phyloP scores from a whole-genome alignment of 257 asterid species.

The Jaltomata sinuosa region DNA sequence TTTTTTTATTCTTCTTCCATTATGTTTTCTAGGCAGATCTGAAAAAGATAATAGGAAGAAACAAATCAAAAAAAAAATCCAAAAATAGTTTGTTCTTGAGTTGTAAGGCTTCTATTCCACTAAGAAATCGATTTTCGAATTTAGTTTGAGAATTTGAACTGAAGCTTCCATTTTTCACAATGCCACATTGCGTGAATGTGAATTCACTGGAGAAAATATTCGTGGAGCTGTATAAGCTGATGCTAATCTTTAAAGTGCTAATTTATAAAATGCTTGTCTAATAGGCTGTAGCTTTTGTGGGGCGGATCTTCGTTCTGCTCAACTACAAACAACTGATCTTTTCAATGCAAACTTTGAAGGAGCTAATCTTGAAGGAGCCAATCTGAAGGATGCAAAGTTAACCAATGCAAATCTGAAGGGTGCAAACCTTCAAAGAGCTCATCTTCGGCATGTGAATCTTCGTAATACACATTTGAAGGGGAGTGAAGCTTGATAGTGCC shows the following conservation, averaged over 20 bases:
- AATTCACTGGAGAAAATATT: constrained; percentile 89
- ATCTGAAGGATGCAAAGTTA: constrained; percentile 89
- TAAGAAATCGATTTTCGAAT: too few species aligned
- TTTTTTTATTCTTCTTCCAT: too few species aligned
- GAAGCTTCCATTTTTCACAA: constrained; percentile 81
- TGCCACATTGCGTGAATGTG: constrained; percentile 88
- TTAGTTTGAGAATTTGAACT: too few species aligned
- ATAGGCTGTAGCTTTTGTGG: constrained; percentile 82
- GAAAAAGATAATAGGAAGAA: too few species aligned
- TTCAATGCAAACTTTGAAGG: constrained; percentile 97
- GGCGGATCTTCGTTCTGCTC: constrained; percentile 87
- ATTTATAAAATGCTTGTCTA: constrained; percentile 90
- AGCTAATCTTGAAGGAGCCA: constrained; percentile 94
- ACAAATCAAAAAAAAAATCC: too few species aligned
- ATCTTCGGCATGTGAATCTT: constrained; percentile 75
- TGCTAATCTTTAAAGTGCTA: constrained; percentile 90
- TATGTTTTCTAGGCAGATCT: too few species aligned
- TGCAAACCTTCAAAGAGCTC: constrained; percentile 93
- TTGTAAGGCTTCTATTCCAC: too few species aligned
- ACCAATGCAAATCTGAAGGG: constrained; percentile 77
- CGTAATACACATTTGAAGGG: constrained; percentile 75
- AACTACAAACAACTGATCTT: constrained; percentile 90
- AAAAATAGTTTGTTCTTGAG: too few species aligned
- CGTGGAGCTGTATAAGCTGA: constrained; percentile 88
- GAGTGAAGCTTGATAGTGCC: constrained; percentile 80